These are phyloP conservation scores for Trichophyton equinum DNA, from an alignment of 2,329 filamentous ascomycete species.

Conservation along the genomic window DNA sequence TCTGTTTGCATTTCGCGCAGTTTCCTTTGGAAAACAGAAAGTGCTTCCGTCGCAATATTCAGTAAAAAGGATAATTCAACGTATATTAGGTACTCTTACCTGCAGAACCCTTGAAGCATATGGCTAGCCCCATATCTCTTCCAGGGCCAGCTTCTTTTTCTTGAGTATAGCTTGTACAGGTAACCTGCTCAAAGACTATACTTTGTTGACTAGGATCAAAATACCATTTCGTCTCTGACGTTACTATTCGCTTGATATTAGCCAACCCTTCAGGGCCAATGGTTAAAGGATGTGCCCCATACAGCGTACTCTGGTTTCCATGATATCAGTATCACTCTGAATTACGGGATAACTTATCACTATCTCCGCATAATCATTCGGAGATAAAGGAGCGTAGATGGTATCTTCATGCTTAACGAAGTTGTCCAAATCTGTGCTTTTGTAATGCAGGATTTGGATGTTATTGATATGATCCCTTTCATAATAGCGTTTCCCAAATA, in stretches of 20 bases:
- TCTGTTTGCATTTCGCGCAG: neutral
- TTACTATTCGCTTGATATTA: neutral
- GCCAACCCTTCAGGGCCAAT: neutral
- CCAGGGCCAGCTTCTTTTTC: neutral
- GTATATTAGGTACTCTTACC: neutral
- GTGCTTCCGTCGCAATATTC: neutral
- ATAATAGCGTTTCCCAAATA: neutral
- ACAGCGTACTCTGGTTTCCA: neutral
- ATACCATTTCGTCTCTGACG: neutral
- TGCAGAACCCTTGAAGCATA: neutral
- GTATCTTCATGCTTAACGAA: neutral
- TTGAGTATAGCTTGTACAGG: neutral
- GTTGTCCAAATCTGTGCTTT: neutral
- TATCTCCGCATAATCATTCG: neutral
- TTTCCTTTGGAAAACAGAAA: neutral
- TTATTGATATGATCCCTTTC: neutral
- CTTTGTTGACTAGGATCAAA: neutral
- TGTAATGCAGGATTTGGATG: neutral
- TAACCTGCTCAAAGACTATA: neutral
- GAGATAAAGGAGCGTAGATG: neutral
- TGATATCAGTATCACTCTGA: neutral
- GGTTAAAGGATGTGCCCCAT: neutral
- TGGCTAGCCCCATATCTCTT: neutral
- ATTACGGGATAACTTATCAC: neutral
- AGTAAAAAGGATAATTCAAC: too few species aligned